Evolutionary conservation across 306 rosid species (phyloP), one percentile per base, ranked within the genome.

Genomic region (Fragaria ananassa): DNA sequence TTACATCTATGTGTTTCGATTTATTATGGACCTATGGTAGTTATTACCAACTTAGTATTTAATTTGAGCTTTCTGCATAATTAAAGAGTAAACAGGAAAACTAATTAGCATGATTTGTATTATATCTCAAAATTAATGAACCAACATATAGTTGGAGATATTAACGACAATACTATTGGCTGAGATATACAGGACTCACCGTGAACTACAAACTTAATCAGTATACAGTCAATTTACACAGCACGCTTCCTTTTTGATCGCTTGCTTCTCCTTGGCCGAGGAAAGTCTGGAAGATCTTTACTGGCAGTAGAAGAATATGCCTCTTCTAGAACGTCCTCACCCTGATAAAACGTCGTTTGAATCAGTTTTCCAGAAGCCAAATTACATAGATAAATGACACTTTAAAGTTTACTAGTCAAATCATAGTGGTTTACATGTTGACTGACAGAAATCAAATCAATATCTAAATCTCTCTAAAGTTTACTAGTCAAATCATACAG

Each of bases 241-340:
- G 95, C 87, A 68, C 93, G 95, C 87, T 89, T 95, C 89, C 97
- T 84, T 86, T 92, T 95, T 10, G 98, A 95, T 71, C 97, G 97
- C 84, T 96, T 96, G 86, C 96, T 96, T 91, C 93, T 92, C 83
- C 86, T 96, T 46, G 85, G 96, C 83, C 87, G 91, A 66, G 88
- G 85, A 81, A 34, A 82, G 77, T 77, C 80, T 50, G 88, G 90
- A 86, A 74, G 84, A 68, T 86, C 93, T 66, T 96, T 78, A 56
- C 74, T 76, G 50, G 61, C 81, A 49, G 81, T 81, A 17, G 98
- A 87, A 72, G 86, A 87, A 71, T 86, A 87, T 49, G 87, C 87
- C 76, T 89, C 93, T 84, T 92, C 97, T 19, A 78, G 79, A 79
- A 51, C 80, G 77, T 82, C 88, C 70, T 68, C 88, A 57, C 79